Conservation (phyloP, 306 rosid species). For the Glycyrrhiza uralensis region DNA sequence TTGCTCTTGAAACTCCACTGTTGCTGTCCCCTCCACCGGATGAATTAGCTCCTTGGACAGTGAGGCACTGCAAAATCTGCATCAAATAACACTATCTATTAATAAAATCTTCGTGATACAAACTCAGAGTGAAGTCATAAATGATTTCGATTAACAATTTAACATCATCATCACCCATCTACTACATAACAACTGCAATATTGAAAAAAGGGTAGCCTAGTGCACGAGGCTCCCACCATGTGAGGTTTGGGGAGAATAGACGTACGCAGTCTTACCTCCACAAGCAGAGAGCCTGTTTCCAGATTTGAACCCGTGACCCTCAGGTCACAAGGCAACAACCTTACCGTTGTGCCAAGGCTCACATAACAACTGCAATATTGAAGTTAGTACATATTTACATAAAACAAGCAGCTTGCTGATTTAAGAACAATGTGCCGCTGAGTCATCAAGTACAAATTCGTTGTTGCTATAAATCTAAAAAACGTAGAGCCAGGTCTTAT, state of each 20-base stretch:
- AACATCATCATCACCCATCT: not conserved
- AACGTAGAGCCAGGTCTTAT: not conserved
- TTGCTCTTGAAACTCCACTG: conserved; percentile 70
- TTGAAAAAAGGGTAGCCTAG: not conserved
- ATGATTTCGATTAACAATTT: conserved; percentile 20
- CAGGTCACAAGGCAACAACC: too few relatives aligned
- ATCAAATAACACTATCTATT: not conserved
- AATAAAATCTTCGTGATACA: not conserved
- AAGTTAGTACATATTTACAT: not conserved
- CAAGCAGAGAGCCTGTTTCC: too few relatives aligned
- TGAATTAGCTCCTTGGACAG: conserved; percentile 60
- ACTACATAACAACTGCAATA: not conserved
- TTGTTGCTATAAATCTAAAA: not conserved
- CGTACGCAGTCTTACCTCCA: too few relatives aligned
- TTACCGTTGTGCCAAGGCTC: too few relatives aligned
- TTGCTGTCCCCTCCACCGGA: conserved; percentile 51
- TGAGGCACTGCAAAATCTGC: conserved; percentile 93
- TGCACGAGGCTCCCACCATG: too few relatives aligned
- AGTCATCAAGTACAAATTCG: not conserved
- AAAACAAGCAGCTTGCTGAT: conserved; percentile 5
- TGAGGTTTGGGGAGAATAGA: too few relatives aligned
- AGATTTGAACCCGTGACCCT: too few relatives aligned
- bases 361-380: not conserved
- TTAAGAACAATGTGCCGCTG: not conserved
- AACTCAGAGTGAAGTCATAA: not conserved